phyloP scores from a whole-genome alignment of 768 basidiomycete species.

The Lentinula raphanica region DNA sequence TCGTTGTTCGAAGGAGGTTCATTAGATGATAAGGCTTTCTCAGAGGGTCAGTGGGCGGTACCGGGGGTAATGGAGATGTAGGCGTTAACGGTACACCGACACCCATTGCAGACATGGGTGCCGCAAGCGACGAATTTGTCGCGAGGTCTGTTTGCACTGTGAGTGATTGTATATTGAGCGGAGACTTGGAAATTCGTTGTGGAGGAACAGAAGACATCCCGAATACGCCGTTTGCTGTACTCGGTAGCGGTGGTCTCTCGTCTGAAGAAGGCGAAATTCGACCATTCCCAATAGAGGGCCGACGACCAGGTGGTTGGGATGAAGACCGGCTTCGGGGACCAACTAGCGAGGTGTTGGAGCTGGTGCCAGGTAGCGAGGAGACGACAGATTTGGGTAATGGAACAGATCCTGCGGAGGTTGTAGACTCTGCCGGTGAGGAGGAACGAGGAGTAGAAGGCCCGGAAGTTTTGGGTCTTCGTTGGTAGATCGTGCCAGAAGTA shows the following conservation, averaged over 20 bases:
- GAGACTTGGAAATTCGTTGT: slow-evolving; percentile 33
- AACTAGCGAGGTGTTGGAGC: slow-evolving; percentile 26
- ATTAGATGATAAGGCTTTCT: slow-evolving; percentile 91
- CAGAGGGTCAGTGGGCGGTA: slow-evolving; percentile 65
- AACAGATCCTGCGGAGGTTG: slow-evolving; percentile 36
- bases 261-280: slow-evolving; percentile 50
- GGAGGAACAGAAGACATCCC: slow-evolving; percentile 29
- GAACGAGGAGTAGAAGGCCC: slow-evolving; percentile 53
- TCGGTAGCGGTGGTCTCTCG: slow-evolving; percentile 49
- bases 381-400: slow-evolving; percentile 28
- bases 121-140: slow-evolving; percentile 32
- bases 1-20: slow-evolving; percentile 72
- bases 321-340: slow-evolving; percentile 59
- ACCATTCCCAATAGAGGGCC: slow-evolving; percentile 54
- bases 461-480: slow-evolving; percentile 62
- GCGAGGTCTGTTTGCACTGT: slow-evolving; percentile 48
- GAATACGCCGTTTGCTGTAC: slow-evolving; percentile 30
- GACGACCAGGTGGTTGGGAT: slow-evolving; percentile 66
- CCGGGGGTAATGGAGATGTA: slow-evolving; percentile 70
- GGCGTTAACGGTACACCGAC: slow-evolving; percentile 68
- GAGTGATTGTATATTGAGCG: slow-evolving; percentile 38
- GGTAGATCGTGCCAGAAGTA: slow-evolving; percentile 59
- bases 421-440: slow-evolving; percentile 47
- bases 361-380: slow-evolving; percentile 38
- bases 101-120: slow-evolving; percentile 41